Evolutionary conservation across 345 rosid genomes (phyloP).

Genomic region (Cardiospermum halicacabum): DNA sequence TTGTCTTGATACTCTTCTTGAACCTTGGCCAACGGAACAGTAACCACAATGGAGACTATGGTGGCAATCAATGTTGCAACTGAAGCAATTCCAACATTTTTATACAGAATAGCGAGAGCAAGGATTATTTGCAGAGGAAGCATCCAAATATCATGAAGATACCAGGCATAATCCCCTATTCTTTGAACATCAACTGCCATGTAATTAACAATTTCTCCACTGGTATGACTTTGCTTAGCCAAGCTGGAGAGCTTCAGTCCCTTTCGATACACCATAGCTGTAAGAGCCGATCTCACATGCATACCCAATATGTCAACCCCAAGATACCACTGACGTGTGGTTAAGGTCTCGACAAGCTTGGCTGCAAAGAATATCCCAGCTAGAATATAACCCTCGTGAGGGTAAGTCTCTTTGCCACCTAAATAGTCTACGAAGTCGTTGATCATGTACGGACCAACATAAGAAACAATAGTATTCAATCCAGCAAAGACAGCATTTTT

Average conservation of each 20-base stretch:
- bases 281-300: conserved; percentile 98
- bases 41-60: conserved; percentile 72
- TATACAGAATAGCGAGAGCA: conserved; percentile 89
- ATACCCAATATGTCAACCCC: conserved; percentile 99
- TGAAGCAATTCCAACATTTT: conserved; percentile 94
- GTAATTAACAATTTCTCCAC: conserved; percentile 94
- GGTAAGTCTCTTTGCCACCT: conserved; percentile 80
- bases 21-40: conserved; percentile 79
- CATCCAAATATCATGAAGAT: conserved; percentile 99
- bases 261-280: conserved; percentile 91
- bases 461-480: conserved; percentile 84
- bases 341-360: conserved; percentile 88
- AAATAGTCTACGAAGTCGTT: conserved; percentile 95
- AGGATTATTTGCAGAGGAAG: conserved; percentile 95
- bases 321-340: conserved; percentile 98
- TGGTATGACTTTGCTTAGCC: conserved; percentile 91
- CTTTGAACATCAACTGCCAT: conserved; percentile 99
- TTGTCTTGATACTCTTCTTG: conserved; percentile 97
- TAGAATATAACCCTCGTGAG: conserved; percentile 90
- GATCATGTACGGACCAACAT: conserved; percentile 93
- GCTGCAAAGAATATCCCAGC: conserved; percentile 92
- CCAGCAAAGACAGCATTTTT: conserved; percentile 90
- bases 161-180: conserved; percentile 96
- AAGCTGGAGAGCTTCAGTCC: conserved; percentile 88
- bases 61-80: conserved; percentile 90